These are phyloP conservation scores for Hanseniaspora osmophila DNA, from an alignment of 805 yeast species.

Conservation along the genomic window DNA sequence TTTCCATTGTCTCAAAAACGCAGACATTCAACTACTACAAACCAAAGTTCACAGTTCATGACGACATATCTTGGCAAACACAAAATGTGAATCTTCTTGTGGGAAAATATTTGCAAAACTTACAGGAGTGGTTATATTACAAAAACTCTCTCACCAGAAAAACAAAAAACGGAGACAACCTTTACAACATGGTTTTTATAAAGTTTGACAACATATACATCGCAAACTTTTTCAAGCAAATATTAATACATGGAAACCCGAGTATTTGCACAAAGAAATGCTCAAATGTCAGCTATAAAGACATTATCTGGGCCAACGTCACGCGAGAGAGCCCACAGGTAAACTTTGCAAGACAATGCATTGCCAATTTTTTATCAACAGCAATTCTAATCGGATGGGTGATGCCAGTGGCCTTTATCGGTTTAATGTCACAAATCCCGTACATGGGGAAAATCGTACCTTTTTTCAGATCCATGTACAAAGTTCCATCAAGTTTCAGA, in stretches of 20 bases:
- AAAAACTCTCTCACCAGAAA: background rate
- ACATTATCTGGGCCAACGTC: conserved; percentile 60
- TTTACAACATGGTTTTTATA: conserved; percentile 38
- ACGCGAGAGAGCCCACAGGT: conserved; percentile 25
- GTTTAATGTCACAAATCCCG: conserved; percentile 62
- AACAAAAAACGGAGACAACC: background rate
- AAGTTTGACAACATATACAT: conserved; percentile 43
- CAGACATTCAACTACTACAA: background rate
- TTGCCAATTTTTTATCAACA: conserved; percentile 34
- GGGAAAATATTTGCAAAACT: background rate
- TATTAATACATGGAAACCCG: conserved; percentile 31
- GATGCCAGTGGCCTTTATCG: conserved; percentile 70
- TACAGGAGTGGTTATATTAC: background rate
- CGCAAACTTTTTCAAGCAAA: conserved; percentile 52
- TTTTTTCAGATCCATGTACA: conserved; percentile 23
- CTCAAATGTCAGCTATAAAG: conserved; percentile 47
- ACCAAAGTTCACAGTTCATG: background rate
- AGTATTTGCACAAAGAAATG: conserved; percentile 31
- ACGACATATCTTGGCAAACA: background rate
- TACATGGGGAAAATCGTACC: conserved; percentile 50
- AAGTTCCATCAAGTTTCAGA: background rate
- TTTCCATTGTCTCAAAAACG: background rate
- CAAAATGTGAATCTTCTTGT: conserved; percentile 6
- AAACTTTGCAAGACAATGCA: conserved; percentile 25
- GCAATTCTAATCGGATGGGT: conserved; percentile 55